Base-by-base conservation (phyloP, 805 yeast genomes). In the Candida maris region DNA sequence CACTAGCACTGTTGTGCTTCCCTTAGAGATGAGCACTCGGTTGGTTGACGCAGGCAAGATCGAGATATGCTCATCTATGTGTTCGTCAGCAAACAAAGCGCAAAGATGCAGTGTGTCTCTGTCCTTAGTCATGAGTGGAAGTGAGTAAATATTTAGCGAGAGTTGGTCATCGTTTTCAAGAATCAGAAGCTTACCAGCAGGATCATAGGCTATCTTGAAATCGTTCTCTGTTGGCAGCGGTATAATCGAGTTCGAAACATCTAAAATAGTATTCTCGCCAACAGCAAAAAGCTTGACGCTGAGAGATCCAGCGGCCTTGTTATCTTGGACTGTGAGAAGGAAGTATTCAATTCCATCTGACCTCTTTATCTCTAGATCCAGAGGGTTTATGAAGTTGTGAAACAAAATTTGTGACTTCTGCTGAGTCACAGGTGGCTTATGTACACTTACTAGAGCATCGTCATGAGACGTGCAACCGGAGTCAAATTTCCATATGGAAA, bases 1-100 rank as follows among this genome's bases (percentile, higher is more conserved):
- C 32, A 75, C 45, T 34, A 75, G 53, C 26, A 64, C 62, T 23
- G 74, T 50, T 34, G 64, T 59, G 41, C 64, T 58, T 19, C 62
- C 63, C 35, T 57, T 53, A 0, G 75, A 57, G 7, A 75, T 43
- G 8, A 75, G 52, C n/a, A 73, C 45, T 45, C 81, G 61, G 45
- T 71, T 73, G 10, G 68, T 54, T 26, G 74, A 62, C 4, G 70
- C 69, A 3, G 69, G 55, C 23, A 51, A 36, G 19, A 73, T 57
- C 2, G 76, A 62, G 20, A 59, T 42, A 30, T 59, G 54, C 10
- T 54, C 43, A 18, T 48, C 46, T 4, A 19, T 15, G 9, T 48
- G 46, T 34, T 60, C 65, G 21, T 54, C 52, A 14, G 38, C 35
- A 33, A 58, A 59, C 17, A 51, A 48, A n/a, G 26, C 27, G 7